Base-by-base conservation (phyloP, 2,329 filamentous ascomycete species). In the Claviceps cyperi region DNA sequence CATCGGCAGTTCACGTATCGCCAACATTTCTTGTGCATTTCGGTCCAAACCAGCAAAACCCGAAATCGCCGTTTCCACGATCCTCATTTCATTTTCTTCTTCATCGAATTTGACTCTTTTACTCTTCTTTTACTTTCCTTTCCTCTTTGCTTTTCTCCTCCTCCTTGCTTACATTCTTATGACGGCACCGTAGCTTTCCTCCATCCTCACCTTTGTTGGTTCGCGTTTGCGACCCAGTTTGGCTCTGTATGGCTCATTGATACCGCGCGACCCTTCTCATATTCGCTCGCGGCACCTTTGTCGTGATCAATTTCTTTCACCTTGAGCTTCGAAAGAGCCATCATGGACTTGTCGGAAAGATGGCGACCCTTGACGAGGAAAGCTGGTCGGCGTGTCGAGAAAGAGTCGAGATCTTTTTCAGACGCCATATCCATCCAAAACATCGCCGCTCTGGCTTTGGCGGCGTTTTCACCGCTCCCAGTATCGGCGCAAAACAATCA, bases 401-500 rank as follows among this genome's bases (percentile, higher is more conserved):
- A 41, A 35, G 17, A 17, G 13, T 21, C 8, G 9, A 43, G 8
- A 3, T 13, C 28, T 13, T 36, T 14, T 15, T 11, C 35, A n/a
- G 14, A 13, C 5, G 15, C 15, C 21, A 15, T 24, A 3, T 32
- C 44, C n/a, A 36, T 41, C 24, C 15, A 37, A 15, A 37, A 43
- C 6, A 21, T 48, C n/a, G 51, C 40, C 13, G 55, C 54, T 24
- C 22, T 66, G 41, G 52, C 58, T 21, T 48, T 65, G 24, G 49
- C 66, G 3, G 53, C 60, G 22, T 46, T 56, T 14, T 53, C 60
- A 13, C 59, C 62, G n/a, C 51, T 52, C 28, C 53, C 67, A 40
- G 62, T 62, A 37, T 56, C 60, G 61, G 68, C 63, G 73, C 64
- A 68, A 50, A 50, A 52, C 28, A 54, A 53, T n/a, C 49, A 53